A percentile compares a stretch with the other conserved stretches of the same genome.
These are phyloP conservation scores for Tremella mesenterica DNA, from an alignment of 768 basidiomycete genomes.

Conservation along the genomic window DNA sequence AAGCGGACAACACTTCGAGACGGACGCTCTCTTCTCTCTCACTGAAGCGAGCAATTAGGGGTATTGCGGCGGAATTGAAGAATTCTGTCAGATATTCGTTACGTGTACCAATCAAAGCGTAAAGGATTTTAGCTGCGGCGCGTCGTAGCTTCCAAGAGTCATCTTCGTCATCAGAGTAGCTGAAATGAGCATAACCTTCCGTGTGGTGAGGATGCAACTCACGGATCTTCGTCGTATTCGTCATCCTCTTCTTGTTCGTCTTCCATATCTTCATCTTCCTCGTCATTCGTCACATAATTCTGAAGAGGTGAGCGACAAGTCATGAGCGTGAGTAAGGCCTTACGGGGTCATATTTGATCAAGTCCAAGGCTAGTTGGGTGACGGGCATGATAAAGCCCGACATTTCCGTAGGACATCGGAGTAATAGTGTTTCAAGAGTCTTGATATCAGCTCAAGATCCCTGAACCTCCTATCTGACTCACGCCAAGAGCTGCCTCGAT, in stretches of 20 bases:
- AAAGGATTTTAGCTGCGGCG: constrained; percentile 79
- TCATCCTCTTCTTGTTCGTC: constrained; percentile 58
- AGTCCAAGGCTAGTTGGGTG: constrained; percentile 61
- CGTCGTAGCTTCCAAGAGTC: constrained; percentile 96
- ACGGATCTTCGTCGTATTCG: constrained; percentile 71
- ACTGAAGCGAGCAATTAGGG: constrained; percentile 80
- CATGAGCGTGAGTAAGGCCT: constrained; percentile 31
- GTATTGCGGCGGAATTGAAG: constrained; percentile 76
- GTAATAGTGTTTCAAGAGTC: constrained; percentile 75
- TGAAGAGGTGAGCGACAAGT: constrained; percentile 32
- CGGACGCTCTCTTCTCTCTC: constrained; percentile 94
- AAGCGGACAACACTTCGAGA: constrained; percentile 83
- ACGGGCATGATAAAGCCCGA: constrained; percentile 63
- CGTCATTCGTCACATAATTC: constrained; percentile 63
- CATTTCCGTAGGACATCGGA: constrained; percentile 75
- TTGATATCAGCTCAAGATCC: constrained; percentile 29
- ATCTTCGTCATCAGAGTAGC: constrained; percentile 96
- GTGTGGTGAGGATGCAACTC: constrained; percentile 33
- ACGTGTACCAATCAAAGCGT: constrained; percentile 76
- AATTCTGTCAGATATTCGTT: constrained; percentile 72
- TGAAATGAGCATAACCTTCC: constrained; percentile 37
- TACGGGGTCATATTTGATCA: constrained; percentile 90
- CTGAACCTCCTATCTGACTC: background rate
- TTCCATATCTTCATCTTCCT: constrained; percentile 54
- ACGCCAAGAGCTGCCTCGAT: constrained; percentile 34